Evolutionary conservation across 106 monocot species (phyloP).

Genomic region (Ottelia alismoides): DNA sequence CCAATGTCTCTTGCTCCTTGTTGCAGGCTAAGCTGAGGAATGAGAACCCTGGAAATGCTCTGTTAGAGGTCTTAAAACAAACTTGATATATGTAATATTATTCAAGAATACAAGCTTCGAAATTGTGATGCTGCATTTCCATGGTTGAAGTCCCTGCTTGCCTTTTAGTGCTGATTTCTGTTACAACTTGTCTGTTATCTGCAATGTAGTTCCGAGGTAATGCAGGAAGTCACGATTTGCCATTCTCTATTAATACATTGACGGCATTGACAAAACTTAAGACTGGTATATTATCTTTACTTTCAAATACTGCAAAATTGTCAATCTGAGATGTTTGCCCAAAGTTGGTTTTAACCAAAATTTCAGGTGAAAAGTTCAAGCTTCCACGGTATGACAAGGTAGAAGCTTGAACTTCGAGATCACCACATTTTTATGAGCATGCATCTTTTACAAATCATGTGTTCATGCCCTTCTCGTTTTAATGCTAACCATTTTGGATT

Average conservation of each 20-base stretch:
- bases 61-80: conserved; percentile 64
- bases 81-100: too few relatives aligned
- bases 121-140: too few relatives aligned
- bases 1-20: not conserved
- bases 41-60: conserved; percentile 78
- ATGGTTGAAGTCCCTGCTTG: too few relatives aligned
- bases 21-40: conserved; percentile 62
- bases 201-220: conserved; percentile 95
- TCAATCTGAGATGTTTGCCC: too few relatives aligned
- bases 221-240: conserved; percentile 96
- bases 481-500: too few relatives aligned
- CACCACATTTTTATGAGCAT: not conserved
- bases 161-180: too few relatives aligned
- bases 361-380: conserved; percentile 70
- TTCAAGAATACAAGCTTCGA: too few relatives aligned
- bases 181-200: too few relatives aligned
- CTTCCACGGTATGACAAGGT: conserved; percentile 99
- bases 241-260: conserved; percentile 68
- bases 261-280: conserved; percentile 45
- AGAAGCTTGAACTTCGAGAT: not conserved
- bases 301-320: too few relatives aligned
- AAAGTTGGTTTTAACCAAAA: too few relatives aligned
- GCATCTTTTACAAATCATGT: conserved; percentile 4
- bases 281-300: conserved; percentile 50
- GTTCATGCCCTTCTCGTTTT: not conserved